Evolutionary conservation across 805 yeast species (phyloP).

Genomic region (Myxozyma kluyveri): DNA sequence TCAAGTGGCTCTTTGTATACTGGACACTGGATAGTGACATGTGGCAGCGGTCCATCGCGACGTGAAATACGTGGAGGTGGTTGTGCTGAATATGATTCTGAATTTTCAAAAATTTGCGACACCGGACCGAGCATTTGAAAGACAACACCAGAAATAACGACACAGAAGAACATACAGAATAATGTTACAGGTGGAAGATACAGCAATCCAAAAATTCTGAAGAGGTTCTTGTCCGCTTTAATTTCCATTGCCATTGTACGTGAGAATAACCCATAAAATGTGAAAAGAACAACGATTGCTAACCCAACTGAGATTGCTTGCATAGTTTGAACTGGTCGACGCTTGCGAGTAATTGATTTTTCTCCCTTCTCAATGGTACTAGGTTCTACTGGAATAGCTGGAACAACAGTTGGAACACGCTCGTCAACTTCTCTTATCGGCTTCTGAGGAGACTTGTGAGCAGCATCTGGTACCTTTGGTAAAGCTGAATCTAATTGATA

Average conservation of each 20-base stretch:
- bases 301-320: slow-evolving; percentile 18
- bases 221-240: slow-evolving; percentile 15
- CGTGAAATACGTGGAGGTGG: slow-evolving; percentile 18
- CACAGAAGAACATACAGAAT: slow-evolving; percentile 21
- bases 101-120: slow-evolving; percentile 15
- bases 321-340: slow-evolving; percentile 3
- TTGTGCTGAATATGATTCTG: slow-evolving; percentile 12
- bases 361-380: slow-evolving; percentile 1
- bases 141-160: slow-evolving; percentile 13
- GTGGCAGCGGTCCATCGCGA: slow-evolving; percentile 13
- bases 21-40: slow-evolving; percentile 25
- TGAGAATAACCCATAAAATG: slow-evolving; percentile 17
- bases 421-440: too few relatives aligned
- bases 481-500: not conserved
- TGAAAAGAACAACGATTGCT: slow-evolving; percentile 8
- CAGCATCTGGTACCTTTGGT: not conserved
- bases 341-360: not conserved
- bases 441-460: not conserved
- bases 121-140: slow-evolving; percentile 20
- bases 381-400: too few relatives aligned
- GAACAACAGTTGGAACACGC: too few relatives aligned
- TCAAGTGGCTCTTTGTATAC: slow-evolving; percentile 24
- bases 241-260: slow-evolving; percentile 20
- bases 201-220: slow-evolving; percentile 6
- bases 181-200: slow-evolving; percentile 11